Evolutionary conservation across 148 eudicot species (phyloP).

Genomic region (Chenopodium formosanum): DNA sequence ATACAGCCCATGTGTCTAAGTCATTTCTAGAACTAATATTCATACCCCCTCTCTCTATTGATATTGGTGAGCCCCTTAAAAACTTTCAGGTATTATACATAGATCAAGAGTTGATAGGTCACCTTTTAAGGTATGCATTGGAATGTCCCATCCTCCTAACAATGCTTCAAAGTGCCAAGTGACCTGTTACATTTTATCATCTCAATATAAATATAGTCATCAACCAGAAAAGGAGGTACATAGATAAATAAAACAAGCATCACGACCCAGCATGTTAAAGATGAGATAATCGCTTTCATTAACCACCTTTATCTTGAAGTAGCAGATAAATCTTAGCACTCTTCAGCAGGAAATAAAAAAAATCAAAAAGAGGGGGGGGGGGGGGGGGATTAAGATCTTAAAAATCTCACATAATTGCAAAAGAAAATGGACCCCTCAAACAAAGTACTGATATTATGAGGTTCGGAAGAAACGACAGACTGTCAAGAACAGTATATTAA

Average conservation of each 20-base stretch:
- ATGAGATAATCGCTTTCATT: constrained; percentile 12
- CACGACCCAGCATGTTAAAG: constrained; percentile 2
- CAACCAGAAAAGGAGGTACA: constrained; percentile 11
- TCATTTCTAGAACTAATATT: constrained; percentile 30
- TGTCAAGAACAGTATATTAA: constrained; percentile 12
- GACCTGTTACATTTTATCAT: constrained; percentile 29
- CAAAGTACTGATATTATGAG: constrained; percentile 16
- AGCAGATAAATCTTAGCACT: constrained; percentile 10
- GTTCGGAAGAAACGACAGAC: constrained; percentile 13
- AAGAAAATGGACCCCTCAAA: constrained; percentile 15
- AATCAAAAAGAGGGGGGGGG: background rate
- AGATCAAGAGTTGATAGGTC: constrained; percentile 27
- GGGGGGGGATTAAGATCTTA: background rate
- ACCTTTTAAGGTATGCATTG: constrained; percentile 30
- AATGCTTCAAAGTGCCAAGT: constrained; percentile 29
- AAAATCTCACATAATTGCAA: background rate
- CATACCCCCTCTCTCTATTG: constrained; percentile 31
- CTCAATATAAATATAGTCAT: constrained; percentile 21
- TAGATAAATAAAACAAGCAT: constrained; percentile 17
- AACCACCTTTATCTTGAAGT: background rate
- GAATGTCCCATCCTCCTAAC: constrained; percentile 29
- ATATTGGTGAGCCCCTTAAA: constrained; percentile 29
- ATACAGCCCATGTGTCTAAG: constrained; percentile 36
- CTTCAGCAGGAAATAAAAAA: background rate
- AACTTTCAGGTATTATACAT: constrained; percentile 22